Evolutionary conservation across 1,284 basidiomycete genomes (phyloP).

Genomic region (Apiotrichum siamense): DNA sequence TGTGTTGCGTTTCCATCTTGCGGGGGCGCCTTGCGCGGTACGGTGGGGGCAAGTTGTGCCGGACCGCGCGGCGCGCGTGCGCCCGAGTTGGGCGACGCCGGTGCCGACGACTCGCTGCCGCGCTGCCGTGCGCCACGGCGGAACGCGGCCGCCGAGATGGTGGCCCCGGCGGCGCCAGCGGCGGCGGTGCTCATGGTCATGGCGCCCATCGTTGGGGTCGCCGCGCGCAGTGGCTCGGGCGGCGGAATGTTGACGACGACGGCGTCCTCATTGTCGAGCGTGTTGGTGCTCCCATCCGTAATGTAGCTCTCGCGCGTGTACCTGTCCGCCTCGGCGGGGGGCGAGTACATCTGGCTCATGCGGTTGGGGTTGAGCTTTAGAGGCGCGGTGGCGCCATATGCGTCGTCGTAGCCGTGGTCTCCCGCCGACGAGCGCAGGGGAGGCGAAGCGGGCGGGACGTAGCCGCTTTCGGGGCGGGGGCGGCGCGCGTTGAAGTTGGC

Average conservation of each 20-base stretch:
- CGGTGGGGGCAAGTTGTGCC: too few species aligned
- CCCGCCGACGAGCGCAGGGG: not conserved
- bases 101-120: too few species aligned
- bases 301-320: not conserved
- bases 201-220: not conserved
- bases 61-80: too few species aligned
- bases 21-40: too few species aligned
- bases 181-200: not conserved
- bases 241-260: constrained; percentile 7
- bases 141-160: constrained; percentile 9
- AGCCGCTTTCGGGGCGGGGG: not conserved
- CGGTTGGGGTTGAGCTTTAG: too few species aligned
- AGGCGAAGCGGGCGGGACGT: not conserved
- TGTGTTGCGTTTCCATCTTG: too few species aligned
- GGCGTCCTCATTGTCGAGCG: not conserved
- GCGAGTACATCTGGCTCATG: too few species aligned
- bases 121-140: not conserved
- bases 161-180: not conserved
- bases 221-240: not conserved
- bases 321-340: not conserved
- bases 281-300: not conserved
- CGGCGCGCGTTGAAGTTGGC: not conserved
- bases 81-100: too few species aligned
- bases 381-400: too few species aligned
- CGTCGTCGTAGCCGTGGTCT: too few species aligned